These are phyloP conservation scores for Pyrenochaeta sp. DNA, from an alignment of 2,329 filamentous ascomycete genomes.

Conservation along the genomic window DNA sequence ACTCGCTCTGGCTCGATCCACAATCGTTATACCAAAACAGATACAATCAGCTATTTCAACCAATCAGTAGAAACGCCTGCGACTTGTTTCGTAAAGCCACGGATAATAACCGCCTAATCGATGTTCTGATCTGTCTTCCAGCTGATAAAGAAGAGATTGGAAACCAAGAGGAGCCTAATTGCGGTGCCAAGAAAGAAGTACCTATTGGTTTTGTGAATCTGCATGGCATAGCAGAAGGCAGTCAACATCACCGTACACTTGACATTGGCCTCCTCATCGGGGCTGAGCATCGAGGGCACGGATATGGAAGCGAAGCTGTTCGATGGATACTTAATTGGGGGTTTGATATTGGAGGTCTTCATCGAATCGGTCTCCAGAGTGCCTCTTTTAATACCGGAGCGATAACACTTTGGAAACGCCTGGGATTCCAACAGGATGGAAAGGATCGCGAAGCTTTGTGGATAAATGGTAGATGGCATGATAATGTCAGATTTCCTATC, in stretches of 20 bases:
- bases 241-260: not conserved
- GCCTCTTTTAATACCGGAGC: not conserved
- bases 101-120: not conserved
- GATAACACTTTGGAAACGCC: not conserved
- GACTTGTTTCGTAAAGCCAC: not conserved
- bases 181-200: not conserved
- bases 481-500: not conserved
- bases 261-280: not conserved
- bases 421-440: not conserved
- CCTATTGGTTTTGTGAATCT: not conserved
- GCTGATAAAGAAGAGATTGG: not conserved
- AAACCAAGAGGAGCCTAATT: not conserved
- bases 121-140: not conserved
- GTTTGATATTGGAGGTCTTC: not conserved
- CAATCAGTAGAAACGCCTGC: not conserved
- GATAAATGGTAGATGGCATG: not conserved
- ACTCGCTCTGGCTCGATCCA: not conserved
- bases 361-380: not conserved
- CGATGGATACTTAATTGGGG: not conserved
- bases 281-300: not conserved
- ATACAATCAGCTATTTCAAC: not conserved
- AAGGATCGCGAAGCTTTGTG: not conserved
- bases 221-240: not conserved
- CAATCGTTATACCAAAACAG: not conserved
- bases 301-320: not conserved